Evolutionary conservation across 2,329 filamentous ascomycete species (phyloP).

Genomic region (Epichloe hybrida): DNA sequence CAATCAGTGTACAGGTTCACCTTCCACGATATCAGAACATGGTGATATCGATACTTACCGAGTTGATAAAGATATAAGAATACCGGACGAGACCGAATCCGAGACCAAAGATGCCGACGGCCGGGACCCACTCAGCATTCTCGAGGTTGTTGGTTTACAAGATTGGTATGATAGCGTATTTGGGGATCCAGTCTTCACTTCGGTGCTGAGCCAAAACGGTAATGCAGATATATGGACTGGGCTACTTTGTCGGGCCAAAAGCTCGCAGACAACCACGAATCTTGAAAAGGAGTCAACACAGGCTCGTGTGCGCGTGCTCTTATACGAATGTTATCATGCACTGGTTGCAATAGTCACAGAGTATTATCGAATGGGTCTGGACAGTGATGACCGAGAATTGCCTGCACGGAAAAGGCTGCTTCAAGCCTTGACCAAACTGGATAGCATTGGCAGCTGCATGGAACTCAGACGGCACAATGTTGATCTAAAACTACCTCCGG

Average conservation of each 20-base stretch:
- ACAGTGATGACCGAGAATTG: conserved; percentile 37
- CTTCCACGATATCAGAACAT: neutral
- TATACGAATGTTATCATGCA: conserved; percentile 47
- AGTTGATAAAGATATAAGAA: neutral
- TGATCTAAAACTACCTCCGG: conserved; percentile 28
- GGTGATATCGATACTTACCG: neutral
- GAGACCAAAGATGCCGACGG: neutral
- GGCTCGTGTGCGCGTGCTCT: conserved; percentile 31
- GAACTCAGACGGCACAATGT: conserved; percentile 18
- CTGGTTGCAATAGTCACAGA: conserved; percentile 37
- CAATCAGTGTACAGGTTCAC: neutral
- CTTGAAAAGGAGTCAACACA: conserved; percentile 6
- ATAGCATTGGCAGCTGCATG: conserved; percentile 23
- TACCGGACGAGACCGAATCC: too few species aligned
- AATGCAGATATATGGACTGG: conserved; percentile 33
- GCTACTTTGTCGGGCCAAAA: conserved; percentile 18
- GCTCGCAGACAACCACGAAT: neutral
- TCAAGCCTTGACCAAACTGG: conserved; percentile 31
- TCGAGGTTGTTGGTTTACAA: conserved; percentile 19
- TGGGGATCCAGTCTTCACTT: conserved; percentile 43
- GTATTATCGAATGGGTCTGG: conserved; percentile 37
- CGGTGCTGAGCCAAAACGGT: conserved; percentile 31
- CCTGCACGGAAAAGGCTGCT: conserved; percentile 38
- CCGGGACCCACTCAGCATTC: neutral
- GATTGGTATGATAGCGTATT: conserved; percentile 48